These are phyloP conservation scores for Taxillus chinensis DNA, from an alignment of 164 flowering plant species.

Conservation along the genomic window DNA sequence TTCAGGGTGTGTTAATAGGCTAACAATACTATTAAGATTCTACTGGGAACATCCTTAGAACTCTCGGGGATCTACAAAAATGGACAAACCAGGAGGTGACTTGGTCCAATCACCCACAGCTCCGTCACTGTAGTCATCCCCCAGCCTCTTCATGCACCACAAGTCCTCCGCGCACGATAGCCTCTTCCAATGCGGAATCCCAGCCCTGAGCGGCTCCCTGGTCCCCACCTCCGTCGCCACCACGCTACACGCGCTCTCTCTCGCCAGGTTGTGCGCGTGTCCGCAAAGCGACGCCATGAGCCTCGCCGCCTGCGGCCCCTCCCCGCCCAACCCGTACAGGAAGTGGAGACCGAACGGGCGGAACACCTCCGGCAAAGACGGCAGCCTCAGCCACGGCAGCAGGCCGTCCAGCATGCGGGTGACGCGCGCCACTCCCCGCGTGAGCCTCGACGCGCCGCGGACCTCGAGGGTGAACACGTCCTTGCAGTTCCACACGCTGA, in stretches of 20 bases:
- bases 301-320: constrained; percentile 45
- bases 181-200: constrained; percentile 80
- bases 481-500: constrained; percentile 75
- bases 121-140: constrained; percentile 75
- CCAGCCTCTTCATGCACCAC: constrained; percentile 90
- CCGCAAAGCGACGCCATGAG: constrained; percentile 44
- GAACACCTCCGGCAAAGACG: constrained; percentile 78
- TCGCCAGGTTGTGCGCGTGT: constrained; percentile 82
- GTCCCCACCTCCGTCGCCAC: constrained; percentile 82
- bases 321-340: constrained; percentile 85
- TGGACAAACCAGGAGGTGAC: constrained; percentile 60
- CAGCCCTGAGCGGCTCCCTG: constrained; percentile 55
- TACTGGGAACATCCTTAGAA: constrained; percentile 16
- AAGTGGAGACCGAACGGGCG: constrained; percentile 81
- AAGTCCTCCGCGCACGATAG: constrained; percentile 79
- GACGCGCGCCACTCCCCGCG: constrained; percentile 37
- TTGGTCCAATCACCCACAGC: constrained; percentile 95
- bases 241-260: constrained; percentile 51
- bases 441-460: constrained; percentile 56
- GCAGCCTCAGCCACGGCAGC: constrained; percentile 61
- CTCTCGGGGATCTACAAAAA: constrained; percentile 95
- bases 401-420: constrained; percentile 60
- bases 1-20: too few species aligned
- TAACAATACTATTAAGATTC: not conserved
- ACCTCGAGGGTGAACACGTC: constrained; percentile 66